Evolutionary conservation across 352 stramenopile genomes (phyloP).

Genomic region (Thalassiosira mediterranea): DNA sequence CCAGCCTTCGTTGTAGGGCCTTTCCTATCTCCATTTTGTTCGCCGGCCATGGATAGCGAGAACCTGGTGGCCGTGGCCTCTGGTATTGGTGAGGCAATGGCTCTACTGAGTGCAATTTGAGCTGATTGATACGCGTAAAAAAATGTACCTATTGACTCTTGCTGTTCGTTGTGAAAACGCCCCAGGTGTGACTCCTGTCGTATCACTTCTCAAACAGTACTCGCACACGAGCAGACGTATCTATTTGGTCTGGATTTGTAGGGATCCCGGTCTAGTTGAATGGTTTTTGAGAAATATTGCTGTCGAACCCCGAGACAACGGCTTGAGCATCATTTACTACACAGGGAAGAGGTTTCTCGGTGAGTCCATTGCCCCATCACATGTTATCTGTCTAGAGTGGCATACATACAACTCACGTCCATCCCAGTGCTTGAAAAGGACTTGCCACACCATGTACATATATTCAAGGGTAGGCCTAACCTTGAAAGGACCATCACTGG

Average conservation of each 20-base stretch:
- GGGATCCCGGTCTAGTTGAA: slow-evolving; percentile 50
- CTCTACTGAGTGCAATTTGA: too few relatives aligned
- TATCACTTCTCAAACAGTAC: slow-evolving; percentile 56
- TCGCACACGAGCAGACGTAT: slow-evolving; percentile 31
- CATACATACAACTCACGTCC: not conserved
- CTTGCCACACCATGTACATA: slow-evolving; percentile 44
- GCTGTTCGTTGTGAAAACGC: not conserved
- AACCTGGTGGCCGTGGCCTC: slow-evolving; percentile 51
- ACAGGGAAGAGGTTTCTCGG: slow-evolving; percentile 28
- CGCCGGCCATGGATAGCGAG: slow-evolving; percentile 44
- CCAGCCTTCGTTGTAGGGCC: slow-evolving; percentile 38
- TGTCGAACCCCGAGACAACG: slow-evolving; percentile 30
- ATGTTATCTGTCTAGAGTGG: not conserved
- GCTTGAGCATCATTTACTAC: slow-evolving; percentile 54
- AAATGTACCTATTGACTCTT: not conserved
- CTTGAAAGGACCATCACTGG: slow-evolving; percentile 36
- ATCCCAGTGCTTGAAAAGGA: slow-evolving; percentile 16
- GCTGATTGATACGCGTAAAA: too few relatives aligned
- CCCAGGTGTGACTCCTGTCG: slow-evolving; percentile 35
- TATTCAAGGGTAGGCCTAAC: slow-evolving; percentile 45
- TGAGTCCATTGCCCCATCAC: not conserved
- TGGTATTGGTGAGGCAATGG: slow-evolving; percentile 37
- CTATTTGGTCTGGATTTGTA: slow-evolving; percentile 60
- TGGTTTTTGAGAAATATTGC: slow-evolving; percentile 38
- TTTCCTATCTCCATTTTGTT: slow-evolving; percentile 49